Evolutionary conservation across 2,329 filamentous ascomycete genomes (phyloP).

Genomic region (Teratosphaeria gauchensis): DNA sequence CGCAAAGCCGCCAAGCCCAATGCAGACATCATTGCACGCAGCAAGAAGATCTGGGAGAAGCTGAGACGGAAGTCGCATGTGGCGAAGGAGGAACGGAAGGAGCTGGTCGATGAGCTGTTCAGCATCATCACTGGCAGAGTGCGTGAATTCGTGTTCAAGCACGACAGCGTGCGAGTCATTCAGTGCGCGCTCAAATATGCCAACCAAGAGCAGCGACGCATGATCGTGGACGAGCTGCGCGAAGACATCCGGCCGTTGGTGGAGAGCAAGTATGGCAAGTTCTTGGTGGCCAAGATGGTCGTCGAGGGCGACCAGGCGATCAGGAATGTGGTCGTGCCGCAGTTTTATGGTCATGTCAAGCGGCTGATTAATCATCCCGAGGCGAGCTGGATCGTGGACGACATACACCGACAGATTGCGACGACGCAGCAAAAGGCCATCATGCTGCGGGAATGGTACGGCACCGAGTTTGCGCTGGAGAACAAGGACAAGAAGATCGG

Average conservation of each 20-base stretch:
- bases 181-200: constrained; percentile 97
- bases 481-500: constrained; percentile 37
- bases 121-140: constrained; percentile 82
- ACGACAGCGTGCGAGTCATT: constrained; percentile 91
- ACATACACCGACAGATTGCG: constrained; percentile 84
- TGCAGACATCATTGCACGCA: constrained; percentile 75
- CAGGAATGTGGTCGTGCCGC: constrained; percentile 77
- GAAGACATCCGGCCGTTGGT: constrained; percentile 76
- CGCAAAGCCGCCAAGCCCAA: constrained; percentile 89
- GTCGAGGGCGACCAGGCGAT: constrained; percentile 85
- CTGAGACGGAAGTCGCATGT: constrained; percentile 89
- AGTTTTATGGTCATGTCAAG: constrained; percentile 90
- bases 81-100: constrained; percentile 75
- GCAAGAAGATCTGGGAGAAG: constrained; percentile 96
- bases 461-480: constrained; percentile 80
- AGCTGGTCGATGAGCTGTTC: constrained; percentile 82
- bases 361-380: constrained; percentile 93
- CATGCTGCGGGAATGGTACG: constrained; percentile 91
- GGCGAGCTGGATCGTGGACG: constrained; percentile 94
- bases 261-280: constrained; percentile 95
- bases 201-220: constrained; percentile 69
- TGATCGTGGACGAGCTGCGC: constrained; percentile 78
- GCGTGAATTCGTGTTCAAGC: constrained; percentile 95
- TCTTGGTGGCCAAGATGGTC: constrained; percentile 88
- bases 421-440: constrained; percentile 76